Evolutionary conservation across 257 asterid species (phyloP).

Genomic region (Scutellaria galericulata): DNA sequence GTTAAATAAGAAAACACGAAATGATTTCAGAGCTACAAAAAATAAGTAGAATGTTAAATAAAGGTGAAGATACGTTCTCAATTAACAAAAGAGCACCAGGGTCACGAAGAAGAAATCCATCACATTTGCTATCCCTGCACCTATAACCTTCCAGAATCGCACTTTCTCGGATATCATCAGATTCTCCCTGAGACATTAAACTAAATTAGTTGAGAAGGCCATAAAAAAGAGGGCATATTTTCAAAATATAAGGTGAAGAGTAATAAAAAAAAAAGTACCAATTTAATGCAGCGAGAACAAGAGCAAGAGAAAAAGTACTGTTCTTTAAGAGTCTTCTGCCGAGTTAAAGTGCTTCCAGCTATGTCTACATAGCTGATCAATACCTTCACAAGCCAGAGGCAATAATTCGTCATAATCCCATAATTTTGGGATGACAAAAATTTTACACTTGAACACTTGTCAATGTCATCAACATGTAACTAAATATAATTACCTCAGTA

Average conservation of each 20-base stretch:
- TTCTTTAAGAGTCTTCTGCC: conserved; percentile 88
- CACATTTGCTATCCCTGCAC: conserved; percentile 67
- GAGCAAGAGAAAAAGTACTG: conserved; percentile 86
- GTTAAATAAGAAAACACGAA: conserved; percentile 29
- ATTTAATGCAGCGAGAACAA: conserved; percentile 74
- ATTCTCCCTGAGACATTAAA: conserved; percentile 62
- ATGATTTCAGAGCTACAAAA: conserved; percentile 14
- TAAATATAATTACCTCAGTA: conserved; percentile 71
- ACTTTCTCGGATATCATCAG: conserved; percentile 82
- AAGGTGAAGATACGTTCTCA: neutral
- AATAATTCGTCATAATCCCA: conserved; percentile 33
- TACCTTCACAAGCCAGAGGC: conserved; percentile 56
- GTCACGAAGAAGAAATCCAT: conserved; percentile 74
- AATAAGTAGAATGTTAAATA: conserved; percentile 4
- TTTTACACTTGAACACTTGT: neutral
- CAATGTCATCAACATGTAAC: conserved; percentile 18
- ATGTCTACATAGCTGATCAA: conserved; percentile 86
- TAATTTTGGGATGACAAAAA: conserved; percentile 19
- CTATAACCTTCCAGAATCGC: conserved; percentile 89
- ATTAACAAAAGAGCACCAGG: conserved; percentile 51
- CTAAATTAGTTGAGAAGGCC: conserved; percentile 30
- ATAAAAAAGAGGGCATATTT: conserved; percentile 20
- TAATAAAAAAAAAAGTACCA: conserved; percentile 55
- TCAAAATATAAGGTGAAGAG: conserved; percentile 8
- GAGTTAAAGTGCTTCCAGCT: conserved; percentile 91